Conservation (phyloP, 345 rosid genomes). For the Salix exigua region DNA sequence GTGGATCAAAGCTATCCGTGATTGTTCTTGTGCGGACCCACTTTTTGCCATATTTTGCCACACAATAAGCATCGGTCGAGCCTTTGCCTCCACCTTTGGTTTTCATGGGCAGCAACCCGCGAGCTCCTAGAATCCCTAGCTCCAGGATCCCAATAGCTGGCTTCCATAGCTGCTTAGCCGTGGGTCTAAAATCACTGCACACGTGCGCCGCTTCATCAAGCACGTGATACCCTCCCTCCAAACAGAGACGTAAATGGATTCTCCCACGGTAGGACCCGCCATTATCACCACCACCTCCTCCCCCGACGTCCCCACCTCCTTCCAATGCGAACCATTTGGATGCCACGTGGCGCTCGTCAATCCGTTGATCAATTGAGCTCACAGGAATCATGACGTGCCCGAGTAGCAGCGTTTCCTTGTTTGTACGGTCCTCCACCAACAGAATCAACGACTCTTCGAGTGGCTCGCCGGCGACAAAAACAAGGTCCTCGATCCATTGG, state of each 20-base stretch:
- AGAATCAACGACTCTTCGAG: conserved; percentile 70
- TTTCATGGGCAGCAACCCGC: conserved; percentile 89
- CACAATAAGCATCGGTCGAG: conserved; percentile 89
- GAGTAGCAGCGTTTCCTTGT: conserved; percentile 45
- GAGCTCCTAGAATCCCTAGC: conserved; percentile 88
- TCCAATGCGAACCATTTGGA: conserved; percentile 69
- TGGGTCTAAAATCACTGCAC: conserved; percentile 93
- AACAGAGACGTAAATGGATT: conserved; percentile 64
- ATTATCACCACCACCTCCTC: conserved; percentile 11
- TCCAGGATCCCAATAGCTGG: conserved; percentile 83
- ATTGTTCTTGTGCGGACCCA: conserved; percentile 94
- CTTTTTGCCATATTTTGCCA: conserved; percentile 94
- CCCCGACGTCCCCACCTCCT: conserved; percentile 24
- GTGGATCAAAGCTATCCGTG: conserved; percentile 85
- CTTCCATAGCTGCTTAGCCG: conserved; percentile 97
- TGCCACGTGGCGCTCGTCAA: conserved; percentile 70
- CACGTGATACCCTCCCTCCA: conserved; percentile 99
- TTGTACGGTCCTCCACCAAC: conserved; percentile 73
- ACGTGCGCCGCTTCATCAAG: conserved; percentile 97
- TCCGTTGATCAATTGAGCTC: conserved; percentile 68
- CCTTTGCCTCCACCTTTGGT: conserved; percentile 63
- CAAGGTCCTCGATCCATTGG: conserved; percentile 85
- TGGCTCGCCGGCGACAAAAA: conserved; percentile 91
- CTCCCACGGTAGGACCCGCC: conserved; percentile 58
- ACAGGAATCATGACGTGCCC: conserved; percentile 65